Conservation (phyloP, 2,329 filamentous ascomycete species). For the Acephala macrosclerotiorum region DNA sequence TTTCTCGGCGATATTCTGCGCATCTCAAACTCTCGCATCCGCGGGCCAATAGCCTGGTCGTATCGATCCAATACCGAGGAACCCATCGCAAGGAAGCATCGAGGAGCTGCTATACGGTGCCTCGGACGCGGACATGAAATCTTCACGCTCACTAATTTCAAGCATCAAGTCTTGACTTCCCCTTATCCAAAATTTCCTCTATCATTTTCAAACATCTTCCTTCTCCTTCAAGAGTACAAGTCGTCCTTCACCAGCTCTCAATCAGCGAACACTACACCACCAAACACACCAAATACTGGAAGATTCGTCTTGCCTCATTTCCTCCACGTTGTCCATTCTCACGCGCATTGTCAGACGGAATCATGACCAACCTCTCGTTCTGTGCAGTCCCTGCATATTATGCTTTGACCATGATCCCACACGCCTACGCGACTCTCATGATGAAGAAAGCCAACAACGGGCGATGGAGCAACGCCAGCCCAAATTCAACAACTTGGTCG, state of each 20-base stretch:
- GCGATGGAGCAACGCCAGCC: slow-evolving; percentile 52
- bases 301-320: neutral
- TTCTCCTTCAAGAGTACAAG: neutral
- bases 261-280: no score
- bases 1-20: no score
- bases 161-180: no score
- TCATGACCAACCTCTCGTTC: slow-evolving; percentile 17
- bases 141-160: no score
- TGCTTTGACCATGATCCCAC: slow-evolving; percentile 50
- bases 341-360: neutral
- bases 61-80: no score
- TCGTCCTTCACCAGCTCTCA: neutral
- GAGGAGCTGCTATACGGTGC: no score
- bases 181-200: no score
- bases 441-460: slow-evolving; percentile 41
- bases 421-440: slow-evolving; percentile 45
- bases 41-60: no score
- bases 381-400: slow-evolving; percentile 54
- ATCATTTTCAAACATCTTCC: neutral
- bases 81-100: no score
- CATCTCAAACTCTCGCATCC: no score
- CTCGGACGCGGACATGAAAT: no score
- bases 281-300: neutral
- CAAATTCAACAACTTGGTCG: slow-evolving; percentile 46
- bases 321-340: neutral